phyloP scores from a whole-genome alignment of 257 asterid species.

The Salvia splendens region DNA sequence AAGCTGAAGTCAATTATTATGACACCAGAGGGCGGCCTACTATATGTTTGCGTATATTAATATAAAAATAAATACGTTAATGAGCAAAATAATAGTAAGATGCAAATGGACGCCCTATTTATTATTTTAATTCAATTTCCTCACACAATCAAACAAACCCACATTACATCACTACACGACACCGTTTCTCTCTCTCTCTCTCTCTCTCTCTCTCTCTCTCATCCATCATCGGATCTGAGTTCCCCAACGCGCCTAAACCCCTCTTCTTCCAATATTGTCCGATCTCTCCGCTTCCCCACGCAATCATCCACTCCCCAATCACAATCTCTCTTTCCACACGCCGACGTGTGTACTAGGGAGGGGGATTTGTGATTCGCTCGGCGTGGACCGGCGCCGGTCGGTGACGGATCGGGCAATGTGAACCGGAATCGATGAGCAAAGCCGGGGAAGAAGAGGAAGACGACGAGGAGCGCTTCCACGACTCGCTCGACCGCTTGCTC shows the following conservation, averaged over 20 bases:
- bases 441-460: constrained; percentile 61
- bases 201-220: constrained; percentile 35
- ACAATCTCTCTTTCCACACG: not conserved
- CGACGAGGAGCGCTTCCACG: constrained; percentile 63
- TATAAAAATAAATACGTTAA: not conserved
- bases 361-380: constrained; percentile 18
- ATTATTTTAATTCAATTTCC: constrained; percentile 25
- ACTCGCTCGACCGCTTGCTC: constrained; percentile 75
- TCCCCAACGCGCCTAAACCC: constrained; percentile 43
- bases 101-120: constrained; percentile 2
- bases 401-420: constrained; percentile 48
- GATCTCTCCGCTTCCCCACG: constrained; percentile 58
- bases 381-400: constrained; percentile 39
- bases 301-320: constrained; percentile 30
- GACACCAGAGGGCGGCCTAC: not conserved
- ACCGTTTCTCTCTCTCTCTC: constrained; percentile 36
- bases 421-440: constrained; percentile 59
- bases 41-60: not conserved
- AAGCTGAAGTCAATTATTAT: constrained; percentile 21
- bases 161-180: constrained; percentile 39
- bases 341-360: not conserved
- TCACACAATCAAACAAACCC: constrained; percentile 37
- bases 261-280: constrained; percentile 49
- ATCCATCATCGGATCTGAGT: constrained; percentile 69
- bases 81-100: constrained; percentile 1